Conservation (phyloP, 176 grass and related monocot genomes). For the Aegilops sharonensis region DNA sequence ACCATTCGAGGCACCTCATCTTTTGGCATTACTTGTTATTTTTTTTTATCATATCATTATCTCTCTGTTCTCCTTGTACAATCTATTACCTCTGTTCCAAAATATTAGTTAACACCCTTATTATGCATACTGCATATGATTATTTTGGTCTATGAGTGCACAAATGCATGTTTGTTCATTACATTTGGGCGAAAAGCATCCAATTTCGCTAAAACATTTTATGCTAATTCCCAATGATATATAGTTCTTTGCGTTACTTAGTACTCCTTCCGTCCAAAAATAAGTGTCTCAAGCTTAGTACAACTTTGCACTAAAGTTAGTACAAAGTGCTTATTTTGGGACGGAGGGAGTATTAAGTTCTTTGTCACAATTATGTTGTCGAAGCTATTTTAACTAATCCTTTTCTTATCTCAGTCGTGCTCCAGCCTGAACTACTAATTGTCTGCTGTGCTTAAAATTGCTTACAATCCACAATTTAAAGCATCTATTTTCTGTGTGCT, state of each 20-base stretch:
- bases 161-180: conserved; percentile 14
- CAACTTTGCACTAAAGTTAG: no score
- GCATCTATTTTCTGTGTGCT: conserved; percentile 9
- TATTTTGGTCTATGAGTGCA: conserved; percentile 10
- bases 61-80: conserved; percentile 1
- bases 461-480: not conserved
- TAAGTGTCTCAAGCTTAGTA: no score
- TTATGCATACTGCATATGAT: conserved; percentile 18
- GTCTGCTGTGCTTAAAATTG: conserved; percentile 15
- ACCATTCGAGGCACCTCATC: conserved; percentile 1
- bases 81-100: not conserved
- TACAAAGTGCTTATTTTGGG: no score
- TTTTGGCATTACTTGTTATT: conserved; percentile 8
- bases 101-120: not conserved
- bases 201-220: not conserved
- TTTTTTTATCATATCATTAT: conserved; percentile 1
- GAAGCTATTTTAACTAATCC: not conserved
- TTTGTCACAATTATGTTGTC: not conserved
- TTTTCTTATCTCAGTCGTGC: not conserved
- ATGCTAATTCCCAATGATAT: not conserved
- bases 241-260: not conserved
- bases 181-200: conserved; percentile 12
- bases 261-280: no score
- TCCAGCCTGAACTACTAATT: not conserved
- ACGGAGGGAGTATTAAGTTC: not conserved